Evolutionary conservation across 768 basidiomycete species (phyloP).

Genomic region (Tulasnella sp.): DNA sequence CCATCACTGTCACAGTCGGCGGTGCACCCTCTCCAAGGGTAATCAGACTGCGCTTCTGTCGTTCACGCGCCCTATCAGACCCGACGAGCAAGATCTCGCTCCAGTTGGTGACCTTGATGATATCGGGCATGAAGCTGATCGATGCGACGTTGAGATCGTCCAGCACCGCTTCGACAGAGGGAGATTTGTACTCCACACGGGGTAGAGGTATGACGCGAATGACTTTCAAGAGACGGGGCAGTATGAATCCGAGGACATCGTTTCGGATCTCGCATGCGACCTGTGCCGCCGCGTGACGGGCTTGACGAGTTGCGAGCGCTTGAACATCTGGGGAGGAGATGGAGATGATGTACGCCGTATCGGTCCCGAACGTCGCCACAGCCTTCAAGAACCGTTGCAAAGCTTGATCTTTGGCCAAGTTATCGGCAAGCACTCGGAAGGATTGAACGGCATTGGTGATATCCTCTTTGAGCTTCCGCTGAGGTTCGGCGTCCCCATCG

Average conservation of each 20-base stretch:
- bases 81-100: constrained; percentile 1
- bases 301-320: not conserved
- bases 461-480: constrained; percentile 2
- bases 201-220: constrained; percentile 12
- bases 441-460: not conserved
- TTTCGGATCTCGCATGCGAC: not conserved
- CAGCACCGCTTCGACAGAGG: constrained; percentile 7
- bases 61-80: constrained; percentile 3
- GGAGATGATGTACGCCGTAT: constrained; percentile 3
- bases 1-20: constrained; percentile 2
- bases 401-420: not conserved
- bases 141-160: constrained; percentile 9
- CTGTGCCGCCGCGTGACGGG: not conserved
- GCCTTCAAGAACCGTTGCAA: not conserved
- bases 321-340: constrained; percentile 2
- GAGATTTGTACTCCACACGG: constrained; percentile 8
- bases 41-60: not conserved
- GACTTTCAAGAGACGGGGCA: constrained; percentile 7
- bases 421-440: not conserved
- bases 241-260: constrained; percentile 3
- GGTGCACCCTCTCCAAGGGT: not conserved
- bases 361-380: not conserved
- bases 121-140: constrained; percentile 13
- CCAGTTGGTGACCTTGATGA: constrained; percentile 5
- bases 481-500: not conserved